Evolutionary conservation across 116 monocot species (phyloP).

Genomic region (Phalaenopsis hybrid): DNA sequence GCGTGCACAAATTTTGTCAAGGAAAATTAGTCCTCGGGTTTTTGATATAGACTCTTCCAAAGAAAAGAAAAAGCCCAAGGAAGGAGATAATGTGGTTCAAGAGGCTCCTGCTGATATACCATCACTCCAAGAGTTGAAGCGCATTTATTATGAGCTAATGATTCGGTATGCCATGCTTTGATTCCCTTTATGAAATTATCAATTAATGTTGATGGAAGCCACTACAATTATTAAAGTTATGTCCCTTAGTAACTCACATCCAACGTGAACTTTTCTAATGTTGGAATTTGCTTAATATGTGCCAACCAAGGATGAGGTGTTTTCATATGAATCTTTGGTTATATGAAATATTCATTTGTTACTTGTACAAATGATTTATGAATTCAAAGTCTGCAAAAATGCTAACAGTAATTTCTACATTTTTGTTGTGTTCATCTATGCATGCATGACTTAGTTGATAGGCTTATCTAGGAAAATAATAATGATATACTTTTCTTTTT

Average conservation of each 20-base stretch:
- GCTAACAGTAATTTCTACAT: not conserved
- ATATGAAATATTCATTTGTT: not conserved
- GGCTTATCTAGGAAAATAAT: not conserved
- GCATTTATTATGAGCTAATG: slow-evolving; percentile 89
- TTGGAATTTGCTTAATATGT: not conserved
- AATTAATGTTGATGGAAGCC: not conserved
- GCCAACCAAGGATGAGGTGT: not conserved
- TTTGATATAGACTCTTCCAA: slow-evolving; percentile 72
- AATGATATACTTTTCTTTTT: not conserved
- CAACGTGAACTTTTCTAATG: not conserved
- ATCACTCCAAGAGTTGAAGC: slow-evolving; percentile 82
- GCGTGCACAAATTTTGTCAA: slow-evolving; percentile 85
- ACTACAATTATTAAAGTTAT: not conserved
- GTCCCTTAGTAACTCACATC: not conserved
- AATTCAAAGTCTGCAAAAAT: not conserved
- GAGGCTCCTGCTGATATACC: slow-evolving; percentile 90
- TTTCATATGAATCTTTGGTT: not conserved
- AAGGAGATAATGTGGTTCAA: slow-evolving; percentile 87
- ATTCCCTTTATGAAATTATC: not conserved
- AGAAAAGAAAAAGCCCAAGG: slow-evolving; percentile 93
- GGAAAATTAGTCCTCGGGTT: slow-evolving; percentile 86
- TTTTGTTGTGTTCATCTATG: not conserved
- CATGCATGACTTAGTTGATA: not conserved
- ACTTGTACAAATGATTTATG: not conserved
- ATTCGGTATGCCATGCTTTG: slow-evolving; percentile 56